Percentiles rank a stretch among this genome's conserved stretches.
phyloP scores from a whole-genome alignment of 768 basidiomycete genomes.

The Kwoniella shandongensis region DNA sequence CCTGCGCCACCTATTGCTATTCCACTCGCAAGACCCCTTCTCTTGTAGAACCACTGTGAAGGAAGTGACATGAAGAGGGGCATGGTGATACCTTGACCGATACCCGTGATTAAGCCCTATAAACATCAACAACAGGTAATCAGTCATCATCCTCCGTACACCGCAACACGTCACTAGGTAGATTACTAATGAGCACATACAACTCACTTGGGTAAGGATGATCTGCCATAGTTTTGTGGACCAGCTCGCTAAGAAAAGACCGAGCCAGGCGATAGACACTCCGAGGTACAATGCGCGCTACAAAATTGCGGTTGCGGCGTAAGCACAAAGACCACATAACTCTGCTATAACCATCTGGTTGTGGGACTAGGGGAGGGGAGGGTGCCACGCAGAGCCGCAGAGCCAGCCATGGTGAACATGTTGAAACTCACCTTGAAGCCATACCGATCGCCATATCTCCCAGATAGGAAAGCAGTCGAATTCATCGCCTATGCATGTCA shows the following conservation, averaged over 20 bases:
- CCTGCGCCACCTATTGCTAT: slow-evolving; percentile 44
- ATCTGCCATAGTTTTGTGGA: slow-evolving; percentile 33
- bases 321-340: too few species aligned
- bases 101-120: slow-evolving; percentile 31
- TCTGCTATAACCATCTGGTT: too few species aligned
- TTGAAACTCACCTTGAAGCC: slow-evolving; percentile 30
- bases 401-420: not conserved
- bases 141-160: not conserved
- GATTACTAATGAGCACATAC: too few species aligned
- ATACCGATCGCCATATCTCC: slow-evolving; percentile 35
- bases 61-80: slow-evolving; percentile 49
- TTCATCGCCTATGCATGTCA: slow-evolving; percentile 14
- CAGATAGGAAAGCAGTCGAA: slow-evolving; percentile 25
- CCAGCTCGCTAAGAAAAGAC: slow-evolving; percentile 25
- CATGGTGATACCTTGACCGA: slow-evolving; percentile 30
- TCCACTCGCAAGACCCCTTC: slow-evolving; percentile 43
- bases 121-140: not conserved
- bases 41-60: slow-evolving; percentile 45
- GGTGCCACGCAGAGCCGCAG: too few species aligned
- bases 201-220: slow-evolving; percentile 27
- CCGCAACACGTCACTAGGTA: too few species aligned
- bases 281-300: slow-evolving; percentile 29
- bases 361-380: too few species aligned
- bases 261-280: slow-evolving; percentile 21
- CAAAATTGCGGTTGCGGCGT: too few species aligned